Percentiles rank a stretch among this genome's conserved stretches.
phyloP scores from a whole-genome alignment of 768 basidiomycete genomes.

The Panaeolus papilionaceus region DNA sequence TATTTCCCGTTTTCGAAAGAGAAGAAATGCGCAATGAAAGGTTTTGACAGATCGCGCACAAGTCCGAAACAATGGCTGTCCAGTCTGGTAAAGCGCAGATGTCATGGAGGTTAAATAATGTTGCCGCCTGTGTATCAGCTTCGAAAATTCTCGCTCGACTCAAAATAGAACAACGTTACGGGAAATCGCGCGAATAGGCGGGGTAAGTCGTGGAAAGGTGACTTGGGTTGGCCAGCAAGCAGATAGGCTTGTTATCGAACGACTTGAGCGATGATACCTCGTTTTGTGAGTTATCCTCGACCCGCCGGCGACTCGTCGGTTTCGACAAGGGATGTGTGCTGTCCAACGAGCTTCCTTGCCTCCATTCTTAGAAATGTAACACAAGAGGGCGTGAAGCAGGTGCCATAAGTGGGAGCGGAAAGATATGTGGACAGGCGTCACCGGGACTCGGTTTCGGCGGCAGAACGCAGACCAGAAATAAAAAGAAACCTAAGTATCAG shows the following conservation, averaged over 20 bases:
- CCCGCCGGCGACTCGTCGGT: conserved; percentile 8
- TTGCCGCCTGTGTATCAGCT: not conserved
- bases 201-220: conserved; percentile 11
- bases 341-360: conserved; percentile 1
- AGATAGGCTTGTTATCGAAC: not conserved
- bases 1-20: not conserved
- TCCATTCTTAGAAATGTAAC: not conserved
- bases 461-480: conserved; percentile 10
- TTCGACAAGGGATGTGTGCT: not conserved
- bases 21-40: not conserved
- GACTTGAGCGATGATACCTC: not conserved
- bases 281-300: not conserved
- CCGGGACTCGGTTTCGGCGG: conserved; percentile 14
- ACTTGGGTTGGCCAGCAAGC: not conserved
- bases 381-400: not conserved
- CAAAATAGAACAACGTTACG: not conserved
- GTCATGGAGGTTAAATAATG: conserved; percentile 10
- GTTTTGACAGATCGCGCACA: not conserved
- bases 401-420: not conserved
- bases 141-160: conserved; percentile 4
- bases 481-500: not conserved
- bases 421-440: not conserved
- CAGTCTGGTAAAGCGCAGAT: not conserved
- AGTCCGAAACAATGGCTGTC: not conserved
- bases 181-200: conserved; percentile 9